Percentiles rank a stretch among this genome's conserved stretches.
phyloP scores from a whole-genome alignment of 306 rosid genomes.

The Castanea mollissima region DNA sequence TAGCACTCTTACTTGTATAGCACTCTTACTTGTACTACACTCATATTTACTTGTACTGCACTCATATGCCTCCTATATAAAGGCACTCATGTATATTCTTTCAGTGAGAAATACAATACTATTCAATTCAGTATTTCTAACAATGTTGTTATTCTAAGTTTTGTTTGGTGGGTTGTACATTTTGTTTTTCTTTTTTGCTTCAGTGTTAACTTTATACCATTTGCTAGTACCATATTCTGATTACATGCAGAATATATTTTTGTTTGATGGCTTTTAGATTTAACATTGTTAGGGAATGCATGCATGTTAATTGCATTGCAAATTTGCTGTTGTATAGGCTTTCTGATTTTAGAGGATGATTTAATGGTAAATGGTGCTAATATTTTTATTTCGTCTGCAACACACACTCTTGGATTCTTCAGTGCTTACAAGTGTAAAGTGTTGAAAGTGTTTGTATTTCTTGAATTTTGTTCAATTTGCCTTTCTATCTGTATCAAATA shows the following conservation, averaged over 20 bases:
- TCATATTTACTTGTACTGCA: too few relatives aligned
- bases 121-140: too few relatives aligned
- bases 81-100: too few relatives aligned
- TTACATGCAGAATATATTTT: not conserved
- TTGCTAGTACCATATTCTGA: too few relatives aligned
- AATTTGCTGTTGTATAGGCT: not conserved
- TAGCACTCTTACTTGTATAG: too few relatives aligned
- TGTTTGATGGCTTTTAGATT: not conserved
- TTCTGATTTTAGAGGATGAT: not conserved
- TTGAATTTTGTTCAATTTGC: not conserved
- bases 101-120: too few relatives aligned
- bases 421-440: not conserved
- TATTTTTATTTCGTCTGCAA: not conserved
- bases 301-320: not conserved
- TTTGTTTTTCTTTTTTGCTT: too few relatives aligned
- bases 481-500: not conserved
- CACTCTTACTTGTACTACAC: too few relatives aligned
- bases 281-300: not conserved
- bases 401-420: not conserved
- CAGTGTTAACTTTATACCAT: too few relatives aligned
- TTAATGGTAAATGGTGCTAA: not conserved
- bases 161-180: too few relatives aligned
- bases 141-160: too few relatives aligned
- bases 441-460: not conserved
- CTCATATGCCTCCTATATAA: too few relatives aligned